Percentiles rank a stretch among this genome's conserved stretches.
Evolutionary conservation across 768 basidiomycete genomes (phyloP).

Genomic region (Hygrocybe coccinea): DNA sequence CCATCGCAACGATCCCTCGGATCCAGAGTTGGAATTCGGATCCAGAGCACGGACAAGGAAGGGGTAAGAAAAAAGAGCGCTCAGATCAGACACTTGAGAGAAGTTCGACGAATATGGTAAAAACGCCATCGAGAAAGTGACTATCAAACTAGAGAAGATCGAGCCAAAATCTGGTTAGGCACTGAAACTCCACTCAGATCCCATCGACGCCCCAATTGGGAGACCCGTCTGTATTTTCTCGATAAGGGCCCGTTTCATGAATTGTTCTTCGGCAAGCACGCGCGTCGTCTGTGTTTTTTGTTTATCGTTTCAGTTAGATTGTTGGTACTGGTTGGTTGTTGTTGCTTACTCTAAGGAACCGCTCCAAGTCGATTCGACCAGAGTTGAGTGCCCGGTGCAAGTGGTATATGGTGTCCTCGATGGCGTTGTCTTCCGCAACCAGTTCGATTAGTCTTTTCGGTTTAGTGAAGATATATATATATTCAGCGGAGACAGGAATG

Average conservation of each 20-base stretch:
- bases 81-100: no score
- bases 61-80: not conserved
- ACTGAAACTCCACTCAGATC: slow-evolving; percentile 39
- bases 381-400: slow-evolving; percentile 88
- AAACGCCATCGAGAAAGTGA: not conserved
- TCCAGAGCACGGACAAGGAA: not conserved
- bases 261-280: slow-evolving; percentile 89
- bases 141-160: not conserved
- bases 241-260: slow-evolving; percentile 91
- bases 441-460: slow-evolving; percentile 77
- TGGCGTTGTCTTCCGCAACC: slow-evolving; percentile 98
- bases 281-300: slow-evolving; percentile 58
- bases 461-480: not conserved
- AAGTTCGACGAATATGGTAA: not conserved
- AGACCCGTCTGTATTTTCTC: slow-evolving; percentile 77
- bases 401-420: slow-evolving; percentile 98
- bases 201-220: slow-evolving; percentile 43
- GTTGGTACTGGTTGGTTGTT: no score
- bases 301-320: no score
- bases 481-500: slow-evolving; percentile 5
- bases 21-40: no score
- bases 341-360: slow-evolving; percentile 77
- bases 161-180: slow-evolving; percentile 19
- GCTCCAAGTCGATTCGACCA: slow-evolving; percentile 88
- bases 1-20: not conserved